These are phyloP conservation scores for Pythium aristosporum DNA, from an alignment of 352 stramenopile species.

Conservation along the genomic window DNA sequence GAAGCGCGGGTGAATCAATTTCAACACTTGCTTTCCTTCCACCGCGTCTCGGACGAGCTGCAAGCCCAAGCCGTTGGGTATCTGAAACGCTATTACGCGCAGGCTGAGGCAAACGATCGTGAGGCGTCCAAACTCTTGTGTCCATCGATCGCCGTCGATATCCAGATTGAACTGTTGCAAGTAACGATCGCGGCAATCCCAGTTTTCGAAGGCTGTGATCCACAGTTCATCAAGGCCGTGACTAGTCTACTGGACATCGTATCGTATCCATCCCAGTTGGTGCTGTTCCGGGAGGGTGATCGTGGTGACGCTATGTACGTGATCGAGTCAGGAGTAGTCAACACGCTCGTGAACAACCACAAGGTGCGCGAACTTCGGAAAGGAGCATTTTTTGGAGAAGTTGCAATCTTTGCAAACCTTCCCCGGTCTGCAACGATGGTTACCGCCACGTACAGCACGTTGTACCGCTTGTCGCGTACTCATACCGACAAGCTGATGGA, in stretches of 20 bases:
- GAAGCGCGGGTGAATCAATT: slow-evolving; percentile 76
- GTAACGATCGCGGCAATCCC: slow-evolving; percentile 48
- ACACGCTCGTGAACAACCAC: slow-evolving; percentile 50
- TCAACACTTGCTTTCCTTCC: slow-evolving; percentile 66
- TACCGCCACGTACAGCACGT: slow-evolving; percentile 61
- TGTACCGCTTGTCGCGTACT: slow-evolving; percentile 71
- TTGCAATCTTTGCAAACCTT: slow-evolving; percentile 65
- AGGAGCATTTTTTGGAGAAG: slow-evolving; percentile 64
- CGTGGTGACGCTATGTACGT: slow-evolving; percentile 77
- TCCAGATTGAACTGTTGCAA: slow-evolving; percentile 68
- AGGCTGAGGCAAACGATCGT: slow-evolving; percentile 68
- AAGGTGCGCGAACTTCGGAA: slow-evolving; percentile 76
- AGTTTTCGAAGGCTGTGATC: slow-evolving; percentile 55
- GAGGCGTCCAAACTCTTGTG: slow-evolving; percentile 69
- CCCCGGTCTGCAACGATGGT: slow-evolving; percentile 54
- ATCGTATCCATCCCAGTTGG: slow-evolving; percentile 53
- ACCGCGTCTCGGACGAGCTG: slow-evolving; percentile 53
- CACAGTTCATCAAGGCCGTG: slow-evolving; percentile 57
- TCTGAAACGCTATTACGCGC: slow-evolving; percentile 66
- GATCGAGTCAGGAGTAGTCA: slow-evolving; percentile 65
- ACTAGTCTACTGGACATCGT: slow-evolving; percentile 67
- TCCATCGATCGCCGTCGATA: slow-evolving; percentile 71
- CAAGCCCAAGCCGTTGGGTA: slow-evolving; percentile 70
- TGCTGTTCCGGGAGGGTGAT: slow-evolving; percentile 55
- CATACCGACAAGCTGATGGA: slow-evolving; percentile 54